phyloP scores from a whole-genome alignment of 2,329 filamentous ascomycete species.

The Colletotrichum paranaense region DNA sequence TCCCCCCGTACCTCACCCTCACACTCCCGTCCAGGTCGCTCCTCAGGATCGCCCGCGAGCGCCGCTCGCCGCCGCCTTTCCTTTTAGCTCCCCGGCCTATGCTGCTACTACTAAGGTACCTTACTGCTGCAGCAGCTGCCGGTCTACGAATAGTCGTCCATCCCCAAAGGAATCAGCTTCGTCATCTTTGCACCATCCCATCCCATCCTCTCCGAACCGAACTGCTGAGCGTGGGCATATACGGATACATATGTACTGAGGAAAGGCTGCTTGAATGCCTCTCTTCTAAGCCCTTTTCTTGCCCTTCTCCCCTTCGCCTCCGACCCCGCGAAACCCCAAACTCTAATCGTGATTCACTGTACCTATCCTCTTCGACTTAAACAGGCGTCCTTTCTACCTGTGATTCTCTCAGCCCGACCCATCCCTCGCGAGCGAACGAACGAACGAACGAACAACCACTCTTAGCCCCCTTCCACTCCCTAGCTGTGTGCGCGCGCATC shows the following conservation, averaged over 20 bases:
- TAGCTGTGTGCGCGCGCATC: conserved; percentile 3
- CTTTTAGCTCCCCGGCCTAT: background rate
- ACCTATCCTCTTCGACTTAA: background rate
- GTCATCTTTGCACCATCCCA: conserved; percentile 31
- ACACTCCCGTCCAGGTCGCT: background rate
- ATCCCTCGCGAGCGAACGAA: background rate
- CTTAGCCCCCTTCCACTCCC: conserved; percentile 2
- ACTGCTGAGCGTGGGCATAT: background rate
- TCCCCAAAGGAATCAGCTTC: conserved; percentile 21
- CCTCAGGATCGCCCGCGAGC: conserved; percentile 2
- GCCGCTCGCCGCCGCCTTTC: conserved; percentile 14
- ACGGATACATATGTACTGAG: background rate
- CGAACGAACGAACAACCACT: background rate
- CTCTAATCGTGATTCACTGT: conserved; percentile 10
- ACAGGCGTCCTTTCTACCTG: background rate
- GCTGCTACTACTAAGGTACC: background rate
- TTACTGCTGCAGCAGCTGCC: background rate
- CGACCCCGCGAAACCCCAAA: background rate
- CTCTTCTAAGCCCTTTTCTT: background rate
- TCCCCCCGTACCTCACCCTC: background rate
- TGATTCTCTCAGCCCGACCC: background rate
- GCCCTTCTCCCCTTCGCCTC: background rate
- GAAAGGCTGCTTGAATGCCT: background rate
- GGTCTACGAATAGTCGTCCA: background rate
- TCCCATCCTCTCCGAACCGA: conserved; percentile 2